Evolutionary conservation across 75 land plant species (phyloP), one percentile per base, ranked within the genome.

Genomic region (Chamaecyparis obtusa): DNA sequence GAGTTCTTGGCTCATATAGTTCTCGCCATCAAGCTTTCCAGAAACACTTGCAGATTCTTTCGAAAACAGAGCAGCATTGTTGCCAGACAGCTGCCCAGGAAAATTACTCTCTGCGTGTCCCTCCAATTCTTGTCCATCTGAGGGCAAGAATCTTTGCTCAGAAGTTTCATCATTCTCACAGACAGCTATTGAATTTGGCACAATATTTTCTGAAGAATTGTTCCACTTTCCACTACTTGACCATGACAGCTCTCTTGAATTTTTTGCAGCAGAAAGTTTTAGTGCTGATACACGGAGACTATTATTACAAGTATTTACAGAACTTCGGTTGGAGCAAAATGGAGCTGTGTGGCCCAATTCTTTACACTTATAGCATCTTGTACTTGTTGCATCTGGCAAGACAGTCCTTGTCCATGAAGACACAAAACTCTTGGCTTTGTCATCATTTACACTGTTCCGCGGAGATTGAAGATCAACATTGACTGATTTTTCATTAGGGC

Each of bases 331-430:
- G 17, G 89, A 14, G 81, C 95, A 94, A 86, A 51, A 77, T 83
- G 90, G 88, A 24, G 89, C 57, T 54, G 83, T 60, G 85, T 93
- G 95, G 7, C 94, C 95, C 46, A 87, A 67, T 36, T 88, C 91
- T 74, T 93, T 91, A 77, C 94, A 90, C 88, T 88, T 89, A 83
- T 87, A 86, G 60, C 94, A 94, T 32, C 86, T 39, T 56, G 84
- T 54, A 74, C 35, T 84, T 76, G 55, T 88, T 74, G 84, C 37
- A 43, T 85, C 71, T 78, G 83, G 83, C 75, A 80, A 36, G 37
- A 51, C 19, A 82, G 51, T 72, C 44, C 87, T 88, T 84, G 84
- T 74, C 72, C 36, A 37, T n/a, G 48, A 35, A 8, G 46, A 74
- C 82, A 87, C 81, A 72, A 46, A 41, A 35, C 87, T 90, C 88